Conservation (phyloP, 1,284 basidiomycete genomes). For the Vanrija pseudolonga region DNA sequence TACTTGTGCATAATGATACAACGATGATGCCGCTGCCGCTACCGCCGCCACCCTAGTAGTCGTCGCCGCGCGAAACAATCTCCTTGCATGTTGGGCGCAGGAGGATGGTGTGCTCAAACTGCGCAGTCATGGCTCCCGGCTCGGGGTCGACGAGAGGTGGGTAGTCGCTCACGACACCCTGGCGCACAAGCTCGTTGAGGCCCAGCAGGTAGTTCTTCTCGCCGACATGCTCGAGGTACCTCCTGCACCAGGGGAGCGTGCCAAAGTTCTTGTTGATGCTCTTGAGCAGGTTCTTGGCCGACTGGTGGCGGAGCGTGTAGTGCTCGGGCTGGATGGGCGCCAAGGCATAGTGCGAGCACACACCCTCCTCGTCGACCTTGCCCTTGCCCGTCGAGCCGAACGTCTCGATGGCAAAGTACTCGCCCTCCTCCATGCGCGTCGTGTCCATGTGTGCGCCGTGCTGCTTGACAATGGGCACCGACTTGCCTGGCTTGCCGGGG, state of each 20-base stretch:
- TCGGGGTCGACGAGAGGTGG: slow-evolving; percentile 80
- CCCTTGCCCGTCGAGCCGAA: slow-evolving; percentile 97
- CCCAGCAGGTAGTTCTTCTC: slow-evolving; percentile 93
- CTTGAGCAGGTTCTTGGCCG: slow-evolving; percentile 79
- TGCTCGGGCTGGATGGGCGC: slow-evolving; percentile 31
- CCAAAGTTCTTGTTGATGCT: slow-evolving; percentile 93
- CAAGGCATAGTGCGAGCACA: slow-evolving; percentile 86
- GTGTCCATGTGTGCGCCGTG: slow-evolving; percentile 58
- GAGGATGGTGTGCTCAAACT: slow-evolving; percentile 92
- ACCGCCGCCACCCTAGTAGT: slow-evolving; percentile 65
- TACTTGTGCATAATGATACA: not conserved
- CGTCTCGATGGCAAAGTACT: slow-evolving; percentile 98
- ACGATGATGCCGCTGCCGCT: too few species aligned
- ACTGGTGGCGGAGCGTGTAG: slow-evolving; percentile 59
- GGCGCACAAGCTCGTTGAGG: slow-evolving; percentile 80
- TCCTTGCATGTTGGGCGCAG: slow-evolving; percentile 90
- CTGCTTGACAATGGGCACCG: slow-evolving; percentile 84
- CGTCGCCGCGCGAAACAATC: slow-evolving; percentile 88
- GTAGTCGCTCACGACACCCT: slow-evolving; percentile 87
- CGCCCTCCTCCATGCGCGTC: slow-evolving; percentile 98
- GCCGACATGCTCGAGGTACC: slow-evolving; percentile 90
- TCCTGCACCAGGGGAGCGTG: slow-evolving; percentile 89
- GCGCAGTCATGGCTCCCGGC: slow-evolving; percentile 79
- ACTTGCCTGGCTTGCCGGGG: slow-evolving; percentile 59
- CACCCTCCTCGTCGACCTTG: slow-evolving; percentile 86